Percentiles rank a stretch among this genome's conserved stretches.
phyloP scores from a whole-genome alignment of 495 filamentous ascomycete species.

The Podospora conica region DNA sequence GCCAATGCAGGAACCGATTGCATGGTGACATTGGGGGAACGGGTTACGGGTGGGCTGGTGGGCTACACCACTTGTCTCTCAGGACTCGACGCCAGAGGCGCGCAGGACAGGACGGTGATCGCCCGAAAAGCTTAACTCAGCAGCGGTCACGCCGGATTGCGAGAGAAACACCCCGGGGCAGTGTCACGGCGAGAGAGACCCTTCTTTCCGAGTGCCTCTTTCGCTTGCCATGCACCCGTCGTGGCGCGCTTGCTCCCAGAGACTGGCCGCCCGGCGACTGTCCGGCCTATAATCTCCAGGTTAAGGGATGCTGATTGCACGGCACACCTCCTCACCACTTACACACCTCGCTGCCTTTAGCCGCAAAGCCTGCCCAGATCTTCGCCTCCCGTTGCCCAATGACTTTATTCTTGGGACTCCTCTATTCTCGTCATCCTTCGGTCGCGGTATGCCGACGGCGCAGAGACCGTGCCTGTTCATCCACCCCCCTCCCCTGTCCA shows the following conservation, averaged over 20 bases:
- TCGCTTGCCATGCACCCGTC: constrained; percentile 2
- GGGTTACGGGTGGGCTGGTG: background rate
- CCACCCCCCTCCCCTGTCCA: constrained; percentile 1
- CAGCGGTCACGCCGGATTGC: background rate
- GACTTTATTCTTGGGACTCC: background rate
- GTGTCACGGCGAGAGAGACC: background rate
- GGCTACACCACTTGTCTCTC: background rate
- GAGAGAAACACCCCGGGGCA: constrained; percentile 12
- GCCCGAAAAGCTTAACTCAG: constrained; percentile 17
- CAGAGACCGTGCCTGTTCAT: constrained; percentile 3
- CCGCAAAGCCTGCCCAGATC: constrained; percentile 16
- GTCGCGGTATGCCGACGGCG: constrained; percentile 5
- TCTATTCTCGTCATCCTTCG: constrained; percentile 11
- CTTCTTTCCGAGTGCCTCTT: background rate
- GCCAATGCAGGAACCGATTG: constrained; percentile 9
- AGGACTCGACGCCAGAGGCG: background rate
- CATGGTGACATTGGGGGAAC: constrained; percentile 2
- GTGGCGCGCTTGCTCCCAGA: background rate
- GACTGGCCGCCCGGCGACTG: constrained; percentile 7
- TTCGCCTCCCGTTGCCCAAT: constrained; percentile 7
- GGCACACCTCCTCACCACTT: constrained; percentile 12
- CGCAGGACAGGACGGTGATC: constrained; percentile 4
- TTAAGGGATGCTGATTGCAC: constrained; percentile 20
- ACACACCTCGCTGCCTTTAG: constrained; percentile 17
- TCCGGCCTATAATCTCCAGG: constrained; percentile 5